phyloP scores from a whole-genome alignment of 495 filamentous ascomycete genomes.

The Usnea hakonensis region DNA sequence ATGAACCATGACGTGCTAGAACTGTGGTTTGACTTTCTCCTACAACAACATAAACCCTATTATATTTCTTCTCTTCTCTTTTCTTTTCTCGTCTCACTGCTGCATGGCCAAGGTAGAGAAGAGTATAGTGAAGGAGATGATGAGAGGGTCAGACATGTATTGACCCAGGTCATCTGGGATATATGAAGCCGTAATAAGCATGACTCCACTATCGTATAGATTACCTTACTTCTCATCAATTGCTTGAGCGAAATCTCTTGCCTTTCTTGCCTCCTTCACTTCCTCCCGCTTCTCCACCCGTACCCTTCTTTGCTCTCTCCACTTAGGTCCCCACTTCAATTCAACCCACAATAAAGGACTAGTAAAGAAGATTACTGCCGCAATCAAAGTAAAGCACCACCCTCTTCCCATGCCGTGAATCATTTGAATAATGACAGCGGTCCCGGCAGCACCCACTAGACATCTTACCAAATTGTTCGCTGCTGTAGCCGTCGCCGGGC shows the following conservation, averaged over 20 bases:
- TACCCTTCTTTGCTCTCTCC: conserved; percentile 34
- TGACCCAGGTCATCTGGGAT: too few relatives aligned
- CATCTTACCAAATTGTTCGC: conserved; percentile 65
- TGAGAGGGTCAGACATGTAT: too few relatives aligned
- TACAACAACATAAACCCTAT: too few relatives aligned
- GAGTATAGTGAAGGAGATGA: too few relatives aligned
- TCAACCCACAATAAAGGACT: conserved; percentile 34
- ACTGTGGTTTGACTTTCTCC: too few relatives aligned
- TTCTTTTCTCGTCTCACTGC: too few relatives aligned
- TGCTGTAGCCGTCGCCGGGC: conserved; percentile 56
- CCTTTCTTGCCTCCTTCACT: conserved; percentile 10
- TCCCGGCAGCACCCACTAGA: conserved; percentile 54
- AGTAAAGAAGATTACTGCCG: conserved; percentile 34
- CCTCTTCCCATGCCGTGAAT: conserved; percentile 51
- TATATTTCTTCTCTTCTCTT: too few relatives aligned
- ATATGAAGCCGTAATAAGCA: too few relatives aligned
- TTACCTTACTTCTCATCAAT: neutral
- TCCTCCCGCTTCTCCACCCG: conserved; percentile 9
- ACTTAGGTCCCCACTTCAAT: conserved; percentile 40
- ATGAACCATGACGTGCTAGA: too few relatives aligned
- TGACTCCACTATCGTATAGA: too few relatives aligned
- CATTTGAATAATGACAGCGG: conserved; percentile 52
- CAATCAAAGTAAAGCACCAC: conserved; percentile 56
- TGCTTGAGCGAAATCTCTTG: neutral
- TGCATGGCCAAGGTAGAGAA: too few relatives aligned